Percentiles rank a stretch among this genome's conserved stretches.
phyloP scores from a whole-genome alignment of 2,329 filamentous ascomycete species.

The Colletotrichum lindemuthianum region DNA sequence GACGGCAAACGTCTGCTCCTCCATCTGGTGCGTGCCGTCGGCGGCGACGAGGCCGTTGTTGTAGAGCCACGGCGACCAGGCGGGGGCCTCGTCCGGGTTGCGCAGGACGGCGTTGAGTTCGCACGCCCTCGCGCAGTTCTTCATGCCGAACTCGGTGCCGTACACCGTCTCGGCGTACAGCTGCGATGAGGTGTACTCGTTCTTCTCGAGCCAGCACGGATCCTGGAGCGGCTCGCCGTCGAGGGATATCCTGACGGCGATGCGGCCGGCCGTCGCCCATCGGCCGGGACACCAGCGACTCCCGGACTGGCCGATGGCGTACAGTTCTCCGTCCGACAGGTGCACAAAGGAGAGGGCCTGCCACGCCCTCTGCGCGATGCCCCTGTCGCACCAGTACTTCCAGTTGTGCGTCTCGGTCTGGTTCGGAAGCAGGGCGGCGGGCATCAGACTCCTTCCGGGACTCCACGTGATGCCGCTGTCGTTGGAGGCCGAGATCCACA shows the following conservation, averaged over 20 bases:
- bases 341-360: conserved; percentile 34
- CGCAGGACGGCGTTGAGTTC: conserved; percentile 34
- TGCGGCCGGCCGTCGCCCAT: conserved; percentile 35
- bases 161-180: conserved; percentile 37
- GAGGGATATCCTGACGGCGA: conserved; percentile 33
- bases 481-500: conserved; percentile 38
- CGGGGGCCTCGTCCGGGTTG: conserved; percentile 34
- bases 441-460: conserved; percentile 34
- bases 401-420: conserved; percentile 39
- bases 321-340: conserved; percentile 31
- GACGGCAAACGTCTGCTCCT: conserved; percentile 40
- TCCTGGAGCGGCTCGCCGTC: conserved; percentile 35
- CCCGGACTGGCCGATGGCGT: conserved; percentile 37
- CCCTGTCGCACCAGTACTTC: conserved; percentile 40
- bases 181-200: conserved; percentile 34
- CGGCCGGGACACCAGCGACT: conserved; percentile 32
- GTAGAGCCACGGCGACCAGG: conserved; percentile 40
- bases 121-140: conserved; percentile 33
- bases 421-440: conserved; percentile 40
- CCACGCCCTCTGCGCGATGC: conserved; percentile 38
- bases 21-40: conserved; percentile 38
- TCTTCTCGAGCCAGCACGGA: conserved; percentile 40
- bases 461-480: conserved; percentile 39
- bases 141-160: conserved; percentile 39
- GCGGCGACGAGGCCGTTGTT: conserved; percentile 35